Evolutionary conservation across 2,329 filamentous ascomycete species (phyloP), one percentile per base, ranked within the genome.

Genomic region (Pseudohalonectria lignicola): DNA sequence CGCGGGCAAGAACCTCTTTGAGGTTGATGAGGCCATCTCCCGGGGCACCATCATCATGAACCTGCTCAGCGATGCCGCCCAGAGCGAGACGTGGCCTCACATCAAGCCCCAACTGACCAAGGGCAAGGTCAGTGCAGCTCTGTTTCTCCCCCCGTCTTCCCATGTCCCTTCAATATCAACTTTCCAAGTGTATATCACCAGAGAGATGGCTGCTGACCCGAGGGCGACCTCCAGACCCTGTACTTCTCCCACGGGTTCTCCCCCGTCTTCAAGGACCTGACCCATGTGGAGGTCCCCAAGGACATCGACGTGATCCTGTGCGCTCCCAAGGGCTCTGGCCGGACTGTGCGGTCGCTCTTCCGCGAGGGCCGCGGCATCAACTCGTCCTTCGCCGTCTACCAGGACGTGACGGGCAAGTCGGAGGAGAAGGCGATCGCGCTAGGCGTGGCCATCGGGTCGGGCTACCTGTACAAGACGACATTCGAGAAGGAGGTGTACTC

Each of bases 231-330:
- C 20, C 19, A 92, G 90, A 98, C 92, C 45, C 86, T 98, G 54
- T 98, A 98, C 83, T 98, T 98, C 79, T 96, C 92, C 53, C 92
- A 98, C 79, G 92, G 92, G 60, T 98, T 98, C 85, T 96, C 92
- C 47, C 92, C 92, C 62, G 88, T 98, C 68, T 98, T 98, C 86
- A 95, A 95, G 77, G 82, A 94, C 65, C 81, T 92, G 62, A 98
- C 92, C 77, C 94, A 95, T 69, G 92, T 98, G 62, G 92, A 98
- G 47, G 86, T 95, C 47, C 92, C 92, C 67, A 77, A 64, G 51
- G 84, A 96, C 70, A 84, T 98, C 61, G 92, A 98, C 66, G 92
- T 98, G 66, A 98, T 98, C 76, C 90, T 98, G 62, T 88, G 94
- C 58, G 92, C 92, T 51, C 92, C 92, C 70, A 98, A 98, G 80